Base-by-base conservation (phyloP, 2,329 filamentous ascomycete genomes). In the Neonectria hederae region DNA sequence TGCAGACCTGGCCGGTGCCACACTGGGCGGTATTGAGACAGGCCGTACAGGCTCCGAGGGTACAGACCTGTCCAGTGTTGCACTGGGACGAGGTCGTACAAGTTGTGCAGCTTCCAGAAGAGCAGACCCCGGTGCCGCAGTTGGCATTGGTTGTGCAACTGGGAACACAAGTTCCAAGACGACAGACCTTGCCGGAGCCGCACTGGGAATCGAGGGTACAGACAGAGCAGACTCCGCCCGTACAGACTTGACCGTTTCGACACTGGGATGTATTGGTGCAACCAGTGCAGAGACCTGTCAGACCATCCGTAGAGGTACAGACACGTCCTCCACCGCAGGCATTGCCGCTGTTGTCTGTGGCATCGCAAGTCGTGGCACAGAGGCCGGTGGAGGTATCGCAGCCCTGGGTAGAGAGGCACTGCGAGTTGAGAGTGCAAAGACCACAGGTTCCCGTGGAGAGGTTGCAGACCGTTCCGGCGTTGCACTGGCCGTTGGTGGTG, bases 61-160 rank as follows among this genome's bases (percentile, higher is more conserved):
- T 6, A 13, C 65, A 67, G 30, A 62, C 62, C 22, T 52, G 48
- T 5, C 59, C 52, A 22, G 42, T 59, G 24, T 19, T 32, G 35
- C 61, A 63, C 28, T 63, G 49, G 6, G 54, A 21, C 1, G 38
- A n/a, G 3, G 40, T 6, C 9, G 61, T 48, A 13, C 61, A 63
- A 2, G 49, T n/a, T 0, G 35, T 38, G 5, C 61, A 63, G 51
- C 35, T 30, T 21, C 61, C 61, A 5, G 24, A 26, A 2, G 30
- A 3, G 11, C 62, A 65, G 7, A 59, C 53, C 9, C 65, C 65
- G 42, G 40, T 55, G 52, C 55, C 56, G 30, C 65, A 67, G 32
- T 46, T 19, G 2, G 45, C 13, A 10, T 58, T 58, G 28, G 55
- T 45, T 7, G 63, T 52, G 43, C 55, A 59, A 1, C 49, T 45